phyloP scores from a whole-genome alignment of 2,329 filamentous ascomycete species.

The Fusarium fracticaudum region DNA sequence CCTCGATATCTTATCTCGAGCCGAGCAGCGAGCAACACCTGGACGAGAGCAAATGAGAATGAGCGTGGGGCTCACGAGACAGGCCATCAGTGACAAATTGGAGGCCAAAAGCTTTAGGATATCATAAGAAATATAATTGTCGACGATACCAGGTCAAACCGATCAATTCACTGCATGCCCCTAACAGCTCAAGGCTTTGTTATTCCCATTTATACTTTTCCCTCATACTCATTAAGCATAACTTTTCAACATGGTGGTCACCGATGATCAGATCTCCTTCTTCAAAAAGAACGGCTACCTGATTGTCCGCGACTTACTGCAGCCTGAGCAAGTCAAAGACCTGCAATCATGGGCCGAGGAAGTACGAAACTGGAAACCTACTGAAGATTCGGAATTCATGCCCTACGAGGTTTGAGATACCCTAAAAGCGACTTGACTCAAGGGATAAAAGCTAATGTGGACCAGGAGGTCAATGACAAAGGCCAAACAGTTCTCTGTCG shows the following conservation, averaged over 20 bases:
- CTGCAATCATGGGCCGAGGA: background rate
- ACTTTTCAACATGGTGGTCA: background rate
- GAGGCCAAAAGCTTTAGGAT: fast-evolving
- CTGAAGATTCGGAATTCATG: background rate
- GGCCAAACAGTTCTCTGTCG: background rate
- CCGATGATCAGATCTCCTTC: background rate
- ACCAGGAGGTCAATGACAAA: background rate
- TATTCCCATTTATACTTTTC: background rate
- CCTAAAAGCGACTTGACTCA: too few species aligned
- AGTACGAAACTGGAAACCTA: background rate
- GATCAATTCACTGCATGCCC: fast-evolving
- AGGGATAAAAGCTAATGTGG: too few species aligned
- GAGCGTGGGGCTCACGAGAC: background rate
- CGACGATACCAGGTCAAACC: fast-evolving
- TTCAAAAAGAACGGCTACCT: background rate
- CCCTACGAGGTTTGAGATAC: background rate
- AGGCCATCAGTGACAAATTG: fast-evolving
- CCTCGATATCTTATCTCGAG: background rate
- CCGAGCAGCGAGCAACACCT: background rate
- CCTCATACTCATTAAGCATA: background rate
- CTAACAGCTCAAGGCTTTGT: background rate
- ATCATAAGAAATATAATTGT: background rate
- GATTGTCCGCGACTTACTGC: background rate
- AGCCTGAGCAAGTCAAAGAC: background rate
- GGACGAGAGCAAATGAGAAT: fast-evolving